Evolutionary conservation across 768 basidiomycete genomes (phyloP).

Genomic region (Mycena rebaudengoi): DNA sequence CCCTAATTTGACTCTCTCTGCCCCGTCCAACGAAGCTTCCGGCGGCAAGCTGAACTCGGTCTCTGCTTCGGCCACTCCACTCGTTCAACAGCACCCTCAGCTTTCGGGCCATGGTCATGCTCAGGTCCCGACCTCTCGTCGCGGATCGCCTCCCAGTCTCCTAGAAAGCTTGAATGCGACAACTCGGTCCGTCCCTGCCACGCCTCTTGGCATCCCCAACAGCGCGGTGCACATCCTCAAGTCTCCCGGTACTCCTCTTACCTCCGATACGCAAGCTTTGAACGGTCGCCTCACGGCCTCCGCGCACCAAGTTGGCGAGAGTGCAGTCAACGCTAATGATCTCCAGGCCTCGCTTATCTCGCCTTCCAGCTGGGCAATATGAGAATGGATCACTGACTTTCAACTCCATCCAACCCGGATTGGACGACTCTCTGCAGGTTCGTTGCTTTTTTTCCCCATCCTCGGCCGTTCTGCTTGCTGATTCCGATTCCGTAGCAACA

Average conservation of each 20-base stretch:
- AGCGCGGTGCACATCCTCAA: constrained; percentile 62
- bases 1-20: constrained; percentile 71
- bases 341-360: constrained; percentile 78
- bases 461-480: constrained; percentile 2
- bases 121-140: constrained; percentile 66
- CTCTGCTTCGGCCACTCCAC: constrained; percentile 72
- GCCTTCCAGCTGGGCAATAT: constrained; percentile 67
- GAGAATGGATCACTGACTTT: constrained; percentile 64
- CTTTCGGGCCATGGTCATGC: constrained; percentile 44
- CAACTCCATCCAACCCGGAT: constrained; percentile 56
- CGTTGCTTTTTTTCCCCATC: constrained; percentile 24
- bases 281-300: constrained; percentile 70
- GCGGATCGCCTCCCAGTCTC: constrained; percentile 75
- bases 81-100: constrained; percentile 69
- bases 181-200: constrained; percentile 85
- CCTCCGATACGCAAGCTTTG: constrained; percentile 64
- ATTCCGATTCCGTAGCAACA: constrained; percentile 43
- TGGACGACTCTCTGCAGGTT: constrained; percentile 67
- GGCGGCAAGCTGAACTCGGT: constrained; percentile 53
- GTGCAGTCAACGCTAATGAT: constrained; percentile 58
- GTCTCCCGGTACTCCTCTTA: constrained; percentile 74
- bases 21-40: constrained; percentile 59
- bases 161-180: constrained; percentile 67
- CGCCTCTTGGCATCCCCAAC: constrained; percentile 70
- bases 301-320: constrained; percentile 63